Base-by-base conservation (phyloP, 2,329 filamentous ascomycete species). In the Aspergillus udagawae region DNA sequence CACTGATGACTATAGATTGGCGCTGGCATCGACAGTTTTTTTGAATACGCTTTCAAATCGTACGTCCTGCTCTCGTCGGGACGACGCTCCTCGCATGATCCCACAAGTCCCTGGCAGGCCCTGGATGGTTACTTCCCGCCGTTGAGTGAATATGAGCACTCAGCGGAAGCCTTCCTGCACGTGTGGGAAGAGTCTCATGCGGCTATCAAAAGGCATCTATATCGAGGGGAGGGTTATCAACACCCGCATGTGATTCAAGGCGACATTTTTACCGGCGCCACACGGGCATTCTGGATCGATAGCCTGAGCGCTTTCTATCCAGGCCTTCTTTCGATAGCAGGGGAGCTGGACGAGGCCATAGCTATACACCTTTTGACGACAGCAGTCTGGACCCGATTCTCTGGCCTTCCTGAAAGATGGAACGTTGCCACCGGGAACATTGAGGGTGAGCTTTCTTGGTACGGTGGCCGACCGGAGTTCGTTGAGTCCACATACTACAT, bases 1-100 rank as follows among this genome's bases (percentile, higher is more conserved):
- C 44, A 23, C 12, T 4, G 23, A 14, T 12, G 21, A 25, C 32
- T 49, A 48, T 52, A 79, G 77, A 96, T 99, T 65, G 94, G 94
- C 51, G 94, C 94, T 7, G 94, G 94, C 42, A 91, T 96, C 68
- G 94, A 99, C 77, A 97, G 92, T 75, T 99, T 99, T 77, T 97
- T 96, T 69, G 94, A 99, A 76, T 99, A 99, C 74, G 92, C 94
- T 3, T 83, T 97, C 67, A 99, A 99, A 75, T 92, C 92, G 20
- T 87, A 96, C 70, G 90, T 99, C 58, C 77, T 99, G 25, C 84
- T 97, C 23, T 96, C 93, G 2, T 90, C 91, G 1, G 85, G 89
- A 57, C 81, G 73, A 27, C 71, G 68, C 21, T 69, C 73, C 10
- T 59, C 61, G 3, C 69, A 70, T 51, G 66, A 75, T 51, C 45